phyloP scores from a whole-genome alignment of 202 grass and related monocot species.

The Musa balbisiana region DNA sequence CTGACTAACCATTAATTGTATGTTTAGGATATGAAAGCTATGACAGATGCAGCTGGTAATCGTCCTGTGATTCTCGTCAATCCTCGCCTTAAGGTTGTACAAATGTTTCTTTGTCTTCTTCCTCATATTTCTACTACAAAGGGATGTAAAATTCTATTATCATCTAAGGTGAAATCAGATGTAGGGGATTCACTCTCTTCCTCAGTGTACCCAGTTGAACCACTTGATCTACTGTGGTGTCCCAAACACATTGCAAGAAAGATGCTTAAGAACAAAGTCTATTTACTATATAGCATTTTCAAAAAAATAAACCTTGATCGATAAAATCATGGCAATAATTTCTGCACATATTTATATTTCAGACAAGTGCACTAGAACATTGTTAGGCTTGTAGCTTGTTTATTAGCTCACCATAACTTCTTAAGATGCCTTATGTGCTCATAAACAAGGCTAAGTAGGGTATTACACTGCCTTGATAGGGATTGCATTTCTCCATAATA shows the following conservation, averaged over 20 bases:
- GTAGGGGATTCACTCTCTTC: too few species aligned
- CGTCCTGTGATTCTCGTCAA: conserved; percentile 94
- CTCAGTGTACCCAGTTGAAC: not conserved
- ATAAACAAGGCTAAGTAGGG: too few species aligned
- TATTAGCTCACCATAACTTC: too few species aligned
- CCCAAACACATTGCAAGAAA: not conserved
- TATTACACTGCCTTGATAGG: too few species aligned
- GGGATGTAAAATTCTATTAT: not conserved
- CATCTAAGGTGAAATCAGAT: too few species aligned
- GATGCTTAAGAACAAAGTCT: not conserved
- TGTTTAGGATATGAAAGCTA: conserved; percentile 75
- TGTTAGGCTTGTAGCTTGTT: too few species aligned
- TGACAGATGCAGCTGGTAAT: conserved; percentile 82
- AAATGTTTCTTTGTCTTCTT: conserved; percentile 7
- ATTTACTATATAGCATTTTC: not conserved
- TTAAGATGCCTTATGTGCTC: too few species aligned
- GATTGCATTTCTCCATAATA: too few species aligned
- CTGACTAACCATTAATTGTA: conserved; percentile 7
- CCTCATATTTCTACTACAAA: not conserved
- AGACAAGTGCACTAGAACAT: too few species aligned
- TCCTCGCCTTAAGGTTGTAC: conserved; percentile 79
- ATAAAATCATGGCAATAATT: not conserved
- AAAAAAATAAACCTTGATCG: not conserved
- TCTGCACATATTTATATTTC: too few species aligned
- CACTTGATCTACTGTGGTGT: not conserved